Percentiles rank a stretch among this genome's conserved stretches.
phyloP scores from a whole-genome alignment of 164 flowering plant species.

The Magnolia sinica region DNA sequence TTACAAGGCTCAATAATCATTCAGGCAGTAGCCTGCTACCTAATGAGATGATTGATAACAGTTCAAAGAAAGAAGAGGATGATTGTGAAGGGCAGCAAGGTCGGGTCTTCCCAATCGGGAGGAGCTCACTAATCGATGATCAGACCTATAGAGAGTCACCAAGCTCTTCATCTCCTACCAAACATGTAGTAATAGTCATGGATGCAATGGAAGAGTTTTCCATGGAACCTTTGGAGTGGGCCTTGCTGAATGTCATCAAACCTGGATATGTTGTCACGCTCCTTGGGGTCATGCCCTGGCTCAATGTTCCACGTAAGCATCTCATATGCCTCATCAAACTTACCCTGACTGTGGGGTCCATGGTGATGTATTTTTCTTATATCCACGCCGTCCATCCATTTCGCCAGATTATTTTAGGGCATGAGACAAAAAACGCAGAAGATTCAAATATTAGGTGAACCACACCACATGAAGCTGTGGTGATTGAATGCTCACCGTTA shows the following conservation, averaged over 20 bases:
- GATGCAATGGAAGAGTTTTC: constrained; percentile 40
- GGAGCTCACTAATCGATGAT: constrained; percentile 10
- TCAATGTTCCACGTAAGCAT: constrained; percentile 41
- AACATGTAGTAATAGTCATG: constrained; percentile 44
- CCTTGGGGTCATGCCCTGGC: constrained; percentile 60
- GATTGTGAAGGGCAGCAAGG: background rate
- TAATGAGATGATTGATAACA: background rate
- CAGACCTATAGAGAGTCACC: constrained; percentile 16
- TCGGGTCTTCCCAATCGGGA: background rate
- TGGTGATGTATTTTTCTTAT: too few species aligned
- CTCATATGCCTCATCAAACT: too few species aligned
- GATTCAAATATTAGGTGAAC: too few species aligned
- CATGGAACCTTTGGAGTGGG: constrained; percentile 35
- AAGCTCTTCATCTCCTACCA: background rate
- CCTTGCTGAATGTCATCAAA: constrained; percentile 26
- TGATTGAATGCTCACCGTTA: too few species aligned
- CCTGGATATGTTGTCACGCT: constrained; percentile 36
- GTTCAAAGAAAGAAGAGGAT: background rate
- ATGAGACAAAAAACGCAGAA: too few species aligned
- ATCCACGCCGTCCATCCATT: too few species aligned
- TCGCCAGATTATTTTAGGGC: too few species aligned
- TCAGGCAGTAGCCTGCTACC: background rate
- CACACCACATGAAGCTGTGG: too few species aligned
- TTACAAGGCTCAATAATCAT: background rate
- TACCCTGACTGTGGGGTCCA: too few species aligned